These are phyloP conservation scores for Neocallimastix lanati DNA, from an alignment of 192 early-diverging fungal genomes.

Conservation along the genomic window DNA sequence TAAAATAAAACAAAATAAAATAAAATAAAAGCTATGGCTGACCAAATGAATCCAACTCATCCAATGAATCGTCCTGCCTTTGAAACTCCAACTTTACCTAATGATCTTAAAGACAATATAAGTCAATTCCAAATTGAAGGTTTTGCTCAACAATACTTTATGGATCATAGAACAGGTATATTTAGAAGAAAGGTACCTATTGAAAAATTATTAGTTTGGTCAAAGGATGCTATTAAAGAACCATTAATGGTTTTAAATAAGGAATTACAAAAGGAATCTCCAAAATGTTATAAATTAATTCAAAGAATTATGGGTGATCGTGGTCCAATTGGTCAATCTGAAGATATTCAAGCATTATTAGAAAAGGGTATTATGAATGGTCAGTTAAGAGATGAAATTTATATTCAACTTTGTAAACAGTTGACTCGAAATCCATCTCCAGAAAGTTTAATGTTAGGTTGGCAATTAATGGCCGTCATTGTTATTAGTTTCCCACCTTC, in stretches of 20 bases:
- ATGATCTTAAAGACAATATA: constrained; percentile 42
- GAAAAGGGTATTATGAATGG: constrained; percentile 55
- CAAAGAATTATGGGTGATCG: constrained; percentile 70
- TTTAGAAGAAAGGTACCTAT: constrained; percentile 59
- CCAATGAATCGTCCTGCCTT: not conserved
- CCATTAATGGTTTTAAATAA: constrained; percentile 72
- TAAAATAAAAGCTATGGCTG: not conserved
- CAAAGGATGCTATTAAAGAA: constrained; percentile 45
- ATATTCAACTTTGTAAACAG: constrained; percentile 85
- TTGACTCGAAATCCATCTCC: constrained; percentile 51
- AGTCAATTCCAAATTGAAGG: constrained; percentile 64
- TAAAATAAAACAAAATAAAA: too few species aligned
- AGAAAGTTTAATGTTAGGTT: constrained; percentile 59
- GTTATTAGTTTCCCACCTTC: constrained; percentile 79
- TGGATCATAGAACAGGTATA: constrained; percentile 68
- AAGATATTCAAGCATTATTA: constrained; percentile 58
- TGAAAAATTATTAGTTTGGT: constrained; percentile 69
- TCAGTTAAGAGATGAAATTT: constrained; percentile 79
- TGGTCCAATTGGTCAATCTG: constrained; percentile 12
- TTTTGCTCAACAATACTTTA: constrained; percentile 82
- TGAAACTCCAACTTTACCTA: constrained; percentile 8
- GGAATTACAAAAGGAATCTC: constrained; percentile 67
- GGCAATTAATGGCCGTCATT: constrained; percentile 67
- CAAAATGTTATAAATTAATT: constrained; percentile 64
- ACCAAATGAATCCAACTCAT: not conserved